phyloP scores from a whole-genome alignment of 2,329 filamentous ascomycete species.

The Cercospora sp. region DNA sequence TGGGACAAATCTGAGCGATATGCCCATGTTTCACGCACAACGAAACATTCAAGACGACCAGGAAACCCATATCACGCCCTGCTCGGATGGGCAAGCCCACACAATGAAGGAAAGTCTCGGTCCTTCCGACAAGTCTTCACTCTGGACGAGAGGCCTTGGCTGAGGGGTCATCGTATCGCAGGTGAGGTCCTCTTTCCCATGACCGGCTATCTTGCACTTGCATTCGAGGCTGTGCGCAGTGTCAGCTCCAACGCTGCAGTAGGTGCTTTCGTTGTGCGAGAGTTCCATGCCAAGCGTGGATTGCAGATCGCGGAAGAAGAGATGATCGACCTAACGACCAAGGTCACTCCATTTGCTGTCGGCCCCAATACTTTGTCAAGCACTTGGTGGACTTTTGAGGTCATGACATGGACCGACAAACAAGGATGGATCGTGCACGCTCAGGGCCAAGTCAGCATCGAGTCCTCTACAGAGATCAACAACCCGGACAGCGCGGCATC shows the following conservation, averaged over 20 bases:
- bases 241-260: background rate
- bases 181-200: conserved; percentile 36
- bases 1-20: background rate
- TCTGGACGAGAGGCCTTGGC: conserved; percentile 16
- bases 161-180: conserved; percentile 30
- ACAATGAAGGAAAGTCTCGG: background rate
- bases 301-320: conserved; percentile 1
- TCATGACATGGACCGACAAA: background rate
- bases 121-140: conserved; percentile 10
- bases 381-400: background rate
- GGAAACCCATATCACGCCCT: background rate
- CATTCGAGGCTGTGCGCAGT: background rate
- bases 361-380: background rate
- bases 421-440: background rate
- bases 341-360: background rate
- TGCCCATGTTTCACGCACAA: background rate
- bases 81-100: conserved; percentile 1
- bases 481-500: background rate
- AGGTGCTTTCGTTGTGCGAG: background rate
- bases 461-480: background rate
- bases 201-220: conserved; percentile 22
- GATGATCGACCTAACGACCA: background rate
- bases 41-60: background rate
- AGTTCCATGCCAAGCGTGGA: background rate
- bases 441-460: background rate